phyloP scores from a whole-genome alignment of 1,284 basidiomycete genomes.

The Irpex rosettiformis region DNA sequence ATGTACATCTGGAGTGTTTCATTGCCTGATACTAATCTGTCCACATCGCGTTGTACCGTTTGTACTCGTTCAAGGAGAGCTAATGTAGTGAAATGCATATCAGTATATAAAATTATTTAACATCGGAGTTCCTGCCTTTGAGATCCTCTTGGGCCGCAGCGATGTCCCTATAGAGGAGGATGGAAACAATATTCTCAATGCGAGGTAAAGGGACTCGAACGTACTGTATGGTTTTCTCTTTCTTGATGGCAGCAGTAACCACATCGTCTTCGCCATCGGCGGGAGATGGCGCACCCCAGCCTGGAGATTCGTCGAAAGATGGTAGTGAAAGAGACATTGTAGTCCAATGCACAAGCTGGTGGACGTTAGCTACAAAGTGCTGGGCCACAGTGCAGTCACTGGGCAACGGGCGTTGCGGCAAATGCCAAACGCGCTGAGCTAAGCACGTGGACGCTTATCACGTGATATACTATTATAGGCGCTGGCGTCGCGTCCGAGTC shows the following conservation, averaged over 20 bases:
- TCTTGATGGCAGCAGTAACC: slow-evolving; percentile 69
- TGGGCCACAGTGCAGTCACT: no score
- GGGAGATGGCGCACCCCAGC: slow-evolving; percentile 49
- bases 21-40: slow-evolving; percentile 75
- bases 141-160: slow-evolving; percentile 70
- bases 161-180: slow-evolving; percentile 53
- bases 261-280: slow-evolving; percentile 48
- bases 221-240: slow-evolving; percentile 63
- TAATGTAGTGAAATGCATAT: slow-evolving; percentile 27
- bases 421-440: no score
- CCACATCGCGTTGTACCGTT: slow-evolving; percentile 68
- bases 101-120: neutral
- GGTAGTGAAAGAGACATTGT: slow-evolving; percentile 42
- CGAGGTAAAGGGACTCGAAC: slow-evolving; percentile 17
- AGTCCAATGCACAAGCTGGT: neutral
- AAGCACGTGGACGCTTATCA: no score
- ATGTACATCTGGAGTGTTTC: slow-evolving; percentile 85
- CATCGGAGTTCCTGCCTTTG: slow-evolving; percentile 45
- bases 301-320: slow-evolving; percentile 53
- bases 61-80: slow-evolving; percentile 68
- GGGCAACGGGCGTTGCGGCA: no score
- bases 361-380: no score
- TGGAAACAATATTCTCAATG: neutral
- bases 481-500: neutral
- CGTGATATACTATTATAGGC: neutral